Base-by-base conservation (phyloP, 352 stramenopile genomes). In the Pythium dissotocum region DNA sequence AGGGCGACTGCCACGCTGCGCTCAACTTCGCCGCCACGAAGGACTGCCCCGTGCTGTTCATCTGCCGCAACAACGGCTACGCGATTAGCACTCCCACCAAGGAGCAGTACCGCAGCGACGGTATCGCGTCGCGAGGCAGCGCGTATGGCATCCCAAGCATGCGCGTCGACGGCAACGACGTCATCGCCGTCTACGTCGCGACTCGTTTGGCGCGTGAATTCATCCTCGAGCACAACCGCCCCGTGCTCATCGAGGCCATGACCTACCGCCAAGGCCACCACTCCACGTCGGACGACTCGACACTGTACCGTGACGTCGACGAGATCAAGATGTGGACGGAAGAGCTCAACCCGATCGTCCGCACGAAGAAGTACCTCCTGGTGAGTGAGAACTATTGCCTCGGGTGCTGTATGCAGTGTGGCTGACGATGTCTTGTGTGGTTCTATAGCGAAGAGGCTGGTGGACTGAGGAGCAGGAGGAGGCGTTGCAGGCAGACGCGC, bases 51-150 rank as follows among this genome's bases (percentile, higher is more conserved):
- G 92, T 99, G 46, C 83, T 99, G 6, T 99, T 99, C 75, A 94
- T 99, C 74, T 98, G 95, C 71, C 85, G 98, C 14, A 99, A 99
- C 82, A 99, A 99, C 77, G 97, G 97, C 8, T 99, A 98, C 74
- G 98, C 97, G 6, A 99, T 99, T 67, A 96, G 88, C 61, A 99
- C 98, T 21, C 91, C 97, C 1, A 94, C 95, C 0, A 73, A 76
- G 36, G 97, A 99, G 70, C 98, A 99, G 79, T 99, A 98, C 82
- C 87, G 90, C 33, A 97, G 98, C 52, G 98, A 99, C 76, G 98
- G 98, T 8, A 98, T 99, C 51, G 90, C 98, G 4, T 94, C 89
- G 3, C 81, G 97, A 36, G 97, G 94, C 35, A 87, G 78, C 51
- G 98, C 95, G 21, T 99, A 99, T 67, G 97, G 97, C 13, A 99